A percentile compares a stretch with the other conserved stretches of the same genome.
Conservation (phyloP, 768 basidiomycete genomes). For the Leccinum rimulosum region DNA sequence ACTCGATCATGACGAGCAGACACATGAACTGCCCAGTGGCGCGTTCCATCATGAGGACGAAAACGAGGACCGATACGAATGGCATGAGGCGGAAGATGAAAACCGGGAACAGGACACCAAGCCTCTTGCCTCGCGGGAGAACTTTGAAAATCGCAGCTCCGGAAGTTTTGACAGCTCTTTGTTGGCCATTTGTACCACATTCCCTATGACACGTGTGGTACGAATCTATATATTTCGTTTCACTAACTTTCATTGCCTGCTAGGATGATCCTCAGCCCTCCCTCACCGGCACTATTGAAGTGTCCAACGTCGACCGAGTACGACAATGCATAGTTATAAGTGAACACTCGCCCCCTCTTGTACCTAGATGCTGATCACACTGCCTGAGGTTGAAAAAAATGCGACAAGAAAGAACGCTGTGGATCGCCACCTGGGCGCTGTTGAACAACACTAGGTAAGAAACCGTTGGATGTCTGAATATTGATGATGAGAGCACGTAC, state of each 20-base stretch:
- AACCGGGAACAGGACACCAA: neutral
- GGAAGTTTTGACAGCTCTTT: slow-evolving; percentile 67
- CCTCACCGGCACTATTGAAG: neutral
- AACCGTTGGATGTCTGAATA: neutral
- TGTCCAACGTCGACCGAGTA: neutral
- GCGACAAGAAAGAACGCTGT: slow-evolving; percentile 25
- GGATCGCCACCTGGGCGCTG: slow-evolving; percentile 29
- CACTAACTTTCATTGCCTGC: neutral
- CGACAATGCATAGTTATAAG: slow-evolving; percentile 10
- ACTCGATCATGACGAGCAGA: no score
- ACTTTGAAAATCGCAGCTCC: slow-evolving; percentile 74
- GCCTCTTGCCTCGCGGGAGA: neutral
- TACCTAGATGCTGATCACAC: slow-evolving; percentile 6
- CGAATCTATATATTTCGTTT: slow-evolving; percentile 28
- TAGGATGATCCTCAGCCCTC: neutral
- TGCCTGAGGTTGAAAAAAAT: slow-evolving; percentile 29
- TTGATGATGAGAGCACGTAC: slow-evolving; percentile 11
- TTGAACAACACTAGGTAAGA: slow-evolving; percentile 9
- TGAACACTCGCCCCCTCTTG: neutral
- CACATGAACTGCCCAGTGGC: no score
- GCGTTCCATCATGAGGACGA: no score
- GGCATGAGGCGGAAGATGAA: neutral
- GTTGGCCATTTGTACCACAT: slow-evolving; percentile 47
- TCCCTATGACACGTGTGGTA: slow-evolving; percentile 76
- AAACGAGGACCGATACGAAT: no score